Evolutionary conservation across 2,329 filamentous ascomycete genomes (phyloP), one percentile per base, ranked within the genome.

Genomic region (Fonsecaea erecta): DNA sequence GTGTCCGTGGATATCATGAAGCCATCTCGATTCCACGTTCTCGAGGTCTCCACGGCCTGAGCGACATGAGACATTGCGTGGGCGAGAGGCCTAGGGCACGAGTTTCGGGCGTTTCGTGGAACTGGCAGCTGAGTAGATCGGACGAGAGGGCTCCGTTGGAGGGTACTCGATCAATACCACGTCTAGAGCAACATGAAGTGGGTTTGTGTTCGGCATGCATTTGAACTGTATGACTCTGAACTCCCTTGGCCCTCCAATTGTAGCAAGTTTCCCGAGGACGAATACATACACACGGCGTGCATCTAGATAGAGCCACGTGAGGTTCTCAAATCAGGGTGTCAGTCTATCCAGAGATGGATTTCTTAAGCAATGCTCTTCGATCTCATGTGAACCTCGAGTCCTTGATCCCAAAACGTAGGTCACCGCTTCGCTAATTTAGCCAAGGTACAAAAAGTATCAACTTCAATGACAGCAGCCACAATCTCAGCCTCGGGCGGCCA

Each of bases 1-100:
- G 82, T 82, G 72, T 89, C 83, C 40, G 86, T 89, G 30, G 87
- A 89, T 75, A 89, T 78, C 70, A 88, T 76, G 74, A 86, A 89
- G 62, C 81, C 79, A 68, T 83, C 81, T 46, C 68, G 65, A 7
- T 56, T 58, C 70, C 70, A 72, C 48, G 61, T 58, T 52, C 34
- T 59, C 11, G 59, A 28, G 7, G 32, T 28, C 14, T 53, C 35
- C 4, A 43, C 16, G 24, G 59, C 26, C 16, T 56, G 35, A 6
- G 54, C 60, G n/a, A 28, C 35, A 30, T 59, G 40, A 35, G 62
- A 56, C 62, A 61, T 60, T 24, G 18, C 9, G n/a, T 48, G n/a
- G 37, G 30, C 32, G 37, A 24, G 12, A 18, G 12, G 18, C n/a
- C n/a, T 18, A 14, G n/a, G 53, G 32, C 3, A 48, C 34, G 34